Evolutionary conservation across 2,329 filamentous ascomycete species (phyloP), one percentile per base, ranked within the genome.

Genomic region (Bretziella fagacearum): DNA sequence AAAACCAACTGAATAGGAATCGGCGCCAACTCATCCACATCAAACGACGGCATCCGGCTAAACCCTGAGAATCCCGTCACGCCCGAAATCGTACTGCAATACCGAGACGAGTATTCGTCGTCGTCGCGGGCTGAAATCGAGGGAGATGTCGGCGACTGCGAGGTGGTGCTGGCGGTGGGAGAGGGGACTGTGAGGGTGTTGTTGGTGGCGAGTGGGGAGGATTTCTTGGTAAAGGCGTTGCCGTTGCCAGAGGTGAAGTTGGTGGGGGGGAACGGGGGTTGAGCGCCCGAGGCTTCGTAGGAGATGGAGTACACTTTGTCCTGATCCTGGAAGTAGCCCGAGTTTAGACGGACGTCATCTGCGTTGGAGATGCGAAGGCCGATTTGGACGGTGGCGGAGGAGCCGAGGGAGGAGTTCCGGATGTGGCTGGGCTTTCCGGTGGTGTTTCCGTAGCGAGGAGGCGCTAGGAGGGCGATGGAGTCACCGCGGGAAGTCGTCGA

Each of bases 321-420:
- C 46, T 60, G 52, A 52, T 63, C 54, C 43, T 51, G 56, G 37
- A 54, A 59, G 50, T 54, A 58, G 43, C 49, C 59, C 51, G 45
- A 58, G 33, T 59, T 54, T 15, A 62, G 55, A 1, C 63, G 60
- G 52, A 73, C 66, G 52, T 74, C 69, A 11, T 68, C 62, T 26
- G 71, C 67, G 46, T 69, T 74, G 22, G 79, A 83, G 47, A 84
- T 65, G 8, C 79, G 71, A 13, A 84, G 65, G 1, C 79, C 79
- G 44, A 84, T 83, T 56, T 82, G 78, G 8, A 84, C 78, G 0
- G 78, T 83, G 20, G 77, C 77, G 7, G 73, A 73, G 1, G 79
- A 84, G 6, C 48, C 48, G 8, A 51, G 20, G 2, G 49, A 51
- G 4, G 75, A 77, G 50, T 74, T 67, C 37, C 77, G 68, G 15